Percentiles rank a stretch among this genome's conserved stretches.
These are phyloP conservation scores for Colletotrichum theobromicola DNA, from an alignment of 2,329 filamentous ascomycete species.

Conservation along the genomic window DNA sequence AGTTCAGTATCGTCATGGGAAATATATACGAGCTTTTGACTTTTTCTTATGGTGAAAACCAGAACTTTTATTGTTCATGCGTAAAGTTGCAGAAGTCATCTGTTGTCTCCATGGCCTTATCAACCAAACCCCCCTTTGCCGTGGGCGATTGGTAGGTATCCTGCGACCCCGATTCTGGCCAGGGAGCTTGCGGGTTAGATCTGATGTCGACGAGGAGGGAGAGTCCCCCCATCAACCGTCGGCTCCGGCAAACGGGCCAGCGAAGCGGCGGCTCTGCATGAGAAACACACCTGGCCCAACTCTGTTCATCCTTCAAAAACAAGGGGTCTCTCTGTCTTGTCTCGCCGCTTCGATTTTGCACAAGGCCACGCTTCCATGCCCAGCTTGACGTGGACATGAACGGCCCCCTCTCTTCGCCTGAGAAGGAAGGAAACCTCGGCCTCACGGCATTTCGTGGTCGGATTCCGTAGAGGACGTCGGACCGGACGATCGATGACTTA, in stretches of 20 bases:
- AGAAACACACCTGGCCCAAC: neutral
- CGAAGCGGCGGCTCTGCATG: neutral
- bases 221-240: neutral
- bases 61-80: neutral
- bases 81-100: neutral
- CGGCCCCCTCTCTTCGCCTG: neutral
- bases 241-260: neutral
- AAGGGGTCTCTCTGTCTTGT: too few relatives aligned
- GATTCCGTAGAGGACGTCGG: neutral
- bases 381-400: neutral
- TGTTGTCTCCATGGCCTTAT: neutral
- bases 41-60: neutral
- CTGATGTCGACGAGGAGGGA: neutral
- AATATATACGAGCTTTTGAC: conserved; percentile 1
- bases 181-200: neutral
- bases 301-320: neutral
- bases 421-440: neutral
- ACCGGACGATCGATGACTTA: neutral
- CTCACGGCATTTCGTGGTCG: neutral
- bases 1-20: neutral
- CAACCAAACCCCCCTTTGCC: neutral
- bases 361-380: neutral
- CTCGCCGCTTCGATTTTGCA: neutral
- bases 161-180: neutral
- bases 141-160: neutral